phyloP scores from a whole-genome alignment of 2,329 filamentous ascomycete genomes.

The Alternaria angustiovoidea region DNA sequence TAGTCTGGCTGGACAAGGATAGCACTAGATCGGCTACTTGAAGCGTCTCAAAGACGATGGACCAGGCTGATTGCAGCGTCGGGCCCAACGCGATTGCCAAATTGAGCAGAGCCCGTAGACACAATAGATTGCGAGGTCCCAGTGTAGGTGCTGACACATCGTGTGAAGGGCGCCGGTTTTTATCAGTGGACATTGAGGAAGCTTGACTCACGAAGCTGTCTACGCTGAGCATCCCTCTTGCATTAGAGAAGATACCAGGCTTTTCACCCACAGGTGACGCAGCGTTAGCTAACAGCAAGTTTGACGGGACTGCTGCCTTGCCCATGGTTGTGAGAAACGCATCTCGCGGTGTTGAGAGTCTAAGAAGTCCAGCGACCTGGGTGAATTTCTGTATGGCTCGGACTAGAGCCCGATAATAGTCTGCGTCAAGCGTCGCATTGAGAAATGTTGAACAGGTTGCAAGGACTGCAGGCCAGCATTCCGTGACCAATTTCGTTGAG shows the following conservation, averaged over 20 bases:
- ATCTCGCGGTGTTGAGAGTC: conserved; percentile 85
- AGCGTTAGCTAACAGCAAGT: conserved; percentile 60
- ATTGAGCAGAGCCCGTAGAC: conserved; percentile 89
- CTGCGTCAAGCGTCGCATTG: conserved; percentile 87
- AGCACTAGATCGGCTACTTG: conserved; percentile 93
- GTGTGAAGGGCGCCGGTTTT: conserved; percentile 65
- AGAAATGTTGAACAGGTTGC: conserved; percentile 96
- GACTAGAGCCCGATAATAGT: conserved; percentile 92
- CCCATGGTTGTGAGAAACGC: conserved; percentile 93
- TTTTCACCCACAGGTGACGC: conserved; percentile 58
- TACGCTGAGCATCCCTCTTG: conserved; percentile 75
- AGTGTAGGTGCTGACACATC: conserved; percentile 62
- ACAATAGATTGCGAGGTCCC: conserved; percentile 89
- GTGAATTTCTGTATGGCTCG: conserved; percentile 94
- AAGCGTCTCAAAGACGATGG: conserved; percentile 88
- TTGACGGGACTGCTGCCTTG: conserved; percentile 90
- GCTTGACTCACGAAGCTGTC: conserved; percentile 71
- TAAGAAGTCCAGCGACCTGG: conserved; percentile 88
- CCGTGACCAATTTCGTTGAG: conserved; percentile 83
- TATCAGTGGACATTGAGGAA: conserved; percentile 63
- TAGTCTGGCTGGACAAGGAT: conserved; percentile 52
- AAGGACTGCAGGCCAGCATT: conserved; percentile 94
- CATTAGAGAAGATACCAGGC: conserved; percentile 71
- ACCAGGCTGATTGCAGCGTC: conserved; percentile 84
- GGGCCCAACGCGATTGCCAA: conserved; percentile 93